A percentile compares a stretch with the other conserved stretches of the same genome.
phyloP scores from a whole-genome alignment of 2,329 filamentous ascomycete genomes.

The Neopestalotiopsis sp. region DNA sequence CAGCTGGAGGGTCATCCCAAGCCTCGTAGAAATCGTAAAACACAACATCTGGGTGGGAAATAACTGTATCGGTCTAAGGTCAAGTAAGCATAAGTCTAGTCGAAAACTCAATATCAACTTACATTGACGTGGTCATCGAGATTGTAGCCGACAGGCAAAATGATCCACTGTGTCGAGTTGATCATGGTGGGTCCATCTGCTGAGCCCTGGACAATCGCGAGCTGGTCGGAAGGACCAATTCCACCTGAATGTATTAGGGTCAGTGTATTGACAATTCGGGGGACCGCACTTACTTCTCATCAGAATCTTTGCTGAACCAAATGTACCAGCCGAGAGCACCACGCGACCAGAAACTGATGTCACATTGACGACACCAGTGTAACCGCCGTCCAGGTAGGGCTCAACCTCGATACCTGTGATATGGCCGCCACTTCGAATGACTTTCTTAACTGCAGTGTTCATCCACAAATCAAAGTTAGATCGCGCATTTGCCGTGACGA shows the following conservation, averaged over 20 bases:
- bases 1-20: conserved; percentile 52
- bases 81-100: conserved; percentile 16
- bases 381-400: conserved; percentile 55
- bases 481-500: conserved; percentile 63
- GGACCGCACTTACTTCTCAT: conserved; percentile 64
- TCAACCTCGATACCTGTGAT: conserved; percentile 73
- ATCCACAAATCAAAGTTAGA: conserved; percentile 72
- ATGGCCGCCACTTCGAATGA: conserved; percentile 65
- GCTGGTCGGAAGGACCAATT: conserved; percentile 68
- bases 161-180: conserved; percentile 57
- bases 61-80: conserved; percentile 47
- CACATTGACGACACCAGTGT: conserved; percentile 64
- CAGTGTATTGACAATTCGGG: conserved; percentile 47
- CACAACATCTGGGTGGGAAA: conserved; percentile 50
- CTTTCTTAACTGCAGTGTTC: conserved; percentile 69
- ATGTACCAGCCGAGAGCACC: conserved; percentile 70
- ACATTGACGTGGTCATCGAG: conserved; percentile 61
- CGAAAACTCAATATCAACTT: not conserved
- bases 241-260: conserved; percentile 43
- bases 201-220: conserved; percentile 56
- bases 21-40: conserved; percentile 73
- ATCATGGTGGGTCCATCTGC: conserved; percentile 57
- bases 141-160: conserved; percentile 63
- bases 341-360: conserved; percentile 66
- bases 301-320: conserved; percentile 72